Evolutionary conservation across 192 early-diverging fungal species (phyloP).

Genomic region (Coemansia biformis): DNA sequence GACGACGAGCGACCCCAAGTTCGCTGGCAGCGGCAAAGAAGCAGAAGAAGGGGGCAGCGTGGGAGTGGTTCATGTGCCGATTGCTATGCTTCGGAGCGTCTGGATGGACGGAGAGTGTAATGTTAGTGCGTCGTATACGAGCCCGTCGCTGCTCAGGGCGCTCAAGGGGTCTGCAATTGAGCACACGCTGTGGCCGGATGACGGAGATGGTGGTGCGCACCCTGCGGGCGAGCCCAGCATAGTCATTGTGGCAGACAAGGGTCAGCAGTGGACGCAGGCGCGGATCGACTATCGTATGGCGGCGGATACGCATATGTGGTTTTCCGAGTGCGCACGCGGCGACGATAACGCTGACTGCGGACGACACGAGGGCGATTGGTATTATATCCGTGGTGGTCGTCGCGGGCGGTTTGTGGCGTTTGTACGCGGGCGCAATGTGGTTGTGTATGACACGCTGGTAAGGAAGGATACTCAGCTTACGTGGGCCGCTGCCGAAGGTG

Average conservation of each 20-base stretch:
- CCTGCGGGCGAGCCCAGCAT: not conserved
- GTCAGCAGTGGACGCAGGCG: constrained; percentile 7
- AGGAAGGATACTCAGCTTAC: constrained; percentile 6
- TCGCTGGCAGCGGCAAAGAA: not conserved
- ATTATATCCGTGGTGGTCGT: constrained; percentile 8
- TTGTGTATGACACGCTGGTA: constrained; percentile 6
- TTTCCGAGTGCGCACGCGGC: not conserved
- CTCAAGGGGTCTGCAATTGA: constrained; percentile 2
- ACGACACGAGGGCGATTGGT: constrained; percentile 13
- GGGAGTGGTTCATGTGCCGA: constrained; percentile 1
- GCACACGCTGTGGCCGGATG: constrained; percentile 3
- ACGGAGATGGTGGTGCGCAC: not conserved
- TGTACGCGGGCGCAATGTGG: constrained; percentile 12
- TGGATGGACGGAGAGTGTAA: constrained; percentile 6
- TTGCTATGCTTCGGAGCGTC: constrained; percentile 12
- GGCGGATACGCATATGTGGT: not conserved
- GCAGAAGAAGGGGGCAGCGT: not conserved
- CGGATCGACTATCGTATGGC: not conserved
- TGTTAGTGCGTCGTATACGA: not conserved
- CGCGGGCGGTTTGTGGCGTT: constrained; percentile 14
- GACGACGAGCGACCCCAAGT: too few species aligned
- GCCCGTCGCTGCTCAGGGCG: not conserved
- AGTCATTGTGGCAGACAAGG: constrained; percentile 6
- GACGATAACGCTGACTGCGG: not conserved
- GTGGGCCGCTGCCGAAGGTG: not conserved